A percentile compares a stretch with the other conserved stretches of the same genome.
Evolutionary conservation across 2,329 filamentous ascomycete species (phyloP).

Genomic region (Fusarium musae): DNA sequence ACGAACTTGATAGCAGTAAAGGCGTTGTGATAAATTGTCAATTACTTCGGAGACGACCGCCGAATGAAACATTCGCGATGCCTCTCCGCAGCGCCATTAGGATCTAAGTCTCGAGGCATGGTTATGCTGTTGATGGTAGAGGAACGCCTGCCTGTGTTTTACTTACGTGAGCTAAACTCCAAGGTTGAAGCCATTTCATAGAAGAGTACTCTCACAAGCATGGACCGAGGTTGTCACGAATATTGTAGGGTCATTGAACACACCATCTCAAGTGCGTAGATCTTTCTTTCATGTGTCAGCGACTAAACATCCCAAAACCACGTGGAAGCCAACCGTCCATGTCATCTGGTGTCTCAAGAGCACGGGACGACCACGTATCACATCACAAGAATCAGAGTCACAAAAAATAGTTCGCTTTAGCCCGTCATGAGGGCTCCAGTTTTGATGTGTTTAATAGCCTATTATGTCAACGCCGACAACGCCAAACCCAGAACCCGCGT

Average conservation of each 20-base stretch:
- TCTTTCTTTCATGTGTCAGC: conserved; percentile 2
- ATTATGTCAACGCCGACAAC: conserved; percentile 38
- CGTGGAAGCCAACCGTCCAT: conserved; percentile 9
- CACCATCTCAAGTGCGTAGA: neutral
- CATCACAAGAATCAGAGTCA: neutral
- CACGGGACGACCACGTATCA: neutral
- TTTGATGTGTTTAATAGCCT: conserved; percentile 21
- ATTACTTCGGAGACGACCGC: no score
- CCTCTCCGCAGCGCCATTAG: no score
- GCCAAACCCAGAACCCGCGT: conserved; percentile 31
- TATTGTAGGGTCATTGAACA: neutral
- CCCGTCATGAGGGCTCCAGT: conserved; percentile 13
- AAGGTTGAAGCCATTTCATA: neutral
- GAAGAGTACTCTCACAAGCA: neutral
- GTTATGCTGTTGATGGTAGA: no score
- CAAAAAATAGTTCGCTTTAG: neutral
- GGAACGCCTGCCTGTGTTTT: neutral
- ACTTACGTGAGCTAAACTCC: neutral
- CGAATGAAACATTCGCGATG: no score
- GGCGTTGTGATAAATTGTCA: no score
- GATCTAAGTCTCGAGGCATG: no score
- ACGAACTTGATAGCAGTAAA: no score
- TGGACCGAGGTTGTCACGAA: neutral
- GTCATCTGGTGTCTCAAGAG: conserved; percentile 12
- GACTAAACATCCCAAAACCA: neutral